Base-by-base conservation (phyloP, 1,284 basidiomycete genomes). In the Phlebopus sp. region DNA sequence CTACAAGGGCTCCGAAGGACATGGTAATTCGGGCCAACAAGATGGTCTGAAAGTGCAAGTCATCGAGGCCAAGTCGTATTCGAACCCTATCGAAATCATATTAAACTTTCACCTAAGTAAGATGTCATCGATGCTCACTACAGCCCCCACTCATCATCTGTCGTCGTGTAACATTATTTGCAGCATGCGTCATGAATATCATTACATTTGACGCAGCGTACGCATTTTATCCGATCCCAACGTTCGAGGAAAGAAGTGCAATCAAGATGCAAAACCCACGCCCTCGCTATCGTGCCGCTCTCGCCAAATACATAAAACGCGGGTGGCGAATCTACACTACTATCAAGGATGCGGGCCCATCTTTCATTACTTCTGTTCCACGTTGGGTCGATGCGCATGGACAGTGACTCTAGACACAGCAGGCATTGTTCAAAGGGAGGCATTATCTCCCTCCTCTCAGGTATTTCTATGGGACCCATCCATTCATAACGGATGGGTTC, bases 111-210 rank as follows among this genome's bases (percentile, higher is more conserved):
- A 75, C 49, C 71, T 68, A 0, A 71, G 73, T 75, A 45, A 41
- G 71, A 59, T 18, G 5, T 1, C 9, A 3, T 27, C 40, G 27
- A 36, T 46, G 25, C 15, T 14, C 14, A 47, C 23, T 8, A n/a
- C n/a, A 35, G 32, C 41, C 25, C 18, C 29, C 14, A 42, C 18
- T 48, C 10, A 47, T 15, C 10, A 38, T n/a, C n/a, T n/a, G n/a
- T n/a, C n/a, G n/a, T n/a, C n/a, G n/a, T n/a, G n/a, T n/a, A n/a
- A n/a, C n/a, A n/a, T n/a, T n/a, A n/a, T 18, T 43, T 31, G 30
- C 38, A 71, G 71, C 73, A 8, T 69, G 67, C 35, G 73, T 75
- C 1, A 72, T 74, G 69, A 75, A 63, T 61, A 57, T 57, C 59
- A 64, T 68, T 46, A 53, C 59, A 2, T 60, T 58, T 44, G 54